Evolutionary conservation across 2,329 filamentous ascomycete species (phyloP).

Genomic region (Fusarium haematococcum): DNA sequence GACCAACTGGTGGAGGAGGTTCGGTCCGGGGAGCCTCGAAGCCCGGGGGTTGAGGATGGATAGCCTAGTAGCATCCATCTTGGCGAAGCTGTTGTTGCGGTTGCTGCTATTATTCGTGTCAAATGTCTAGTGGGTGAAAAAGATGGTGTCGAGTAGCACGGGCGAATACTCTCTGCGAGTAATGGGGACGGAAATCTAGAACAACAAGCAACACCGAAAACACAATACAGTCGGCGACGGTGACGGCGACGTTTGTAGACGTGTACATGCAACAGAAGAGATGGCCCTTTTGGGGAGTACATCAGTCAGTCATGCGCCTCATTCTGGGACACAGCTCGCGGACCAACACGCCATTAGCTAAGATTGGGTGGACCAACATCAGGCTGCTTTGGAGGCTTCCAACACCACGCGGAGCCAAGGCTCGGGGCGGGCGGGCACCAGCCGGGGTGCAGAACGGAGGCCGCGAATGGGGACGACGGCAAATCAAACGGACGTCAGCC

Average conservation of each 20-base stretch:
- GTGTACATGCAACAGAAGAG: constrained; percentile 33
- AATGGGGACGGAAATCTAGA: constrained; percentile 19
- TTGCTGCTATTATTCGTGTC: constrained; percentile 6
- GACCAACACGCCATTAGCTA: constrained; percentile 42
- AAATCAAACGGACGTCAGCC: constrained; percentile 38
- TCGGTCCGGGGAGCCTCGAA: constrained; percentile 55
- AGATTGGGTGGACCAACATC: constrained; percentile 45
- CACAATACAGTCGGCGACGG: constrained; percentile 9
- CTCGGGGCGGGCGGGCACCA: constrained; percentile 33
- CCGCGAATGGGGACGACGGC: constrained; percentile 39
- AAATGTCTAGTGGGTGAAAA: not conserved
- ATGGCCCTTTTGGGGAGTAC: constrained; percentile 42
- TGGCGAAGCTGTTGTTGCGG: constrained; percentile 6
- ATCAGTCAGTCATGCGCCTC: constrained; percentile 40
- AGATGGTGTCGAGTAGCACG: constrained; percentile 7
- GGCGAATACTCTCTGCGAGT: not conserved
- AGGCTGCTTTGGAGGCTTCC: constrained; percentile 39
- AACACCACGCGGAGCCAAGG: constrained; percentile 38
- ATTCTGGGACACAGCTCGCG: constrained; percentile 31
- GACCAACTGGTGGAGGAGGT: constrained; percentile 70
- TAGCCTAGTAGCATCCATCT: constrained; percentile 47
- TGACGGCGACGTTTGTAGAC: constrained; percentile 20
- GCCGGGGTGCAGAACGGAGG: constrained; percentile 28
- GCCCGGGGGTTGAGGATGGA: constrained; percentile 62
- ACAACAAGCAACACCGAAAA: constrained; percentile 23